Percentiles rank a stretch among this genome's conserved stretches.
Conservation (phyloP, 73 alveolate genomes). For the Effrenium voratum region DNA sequence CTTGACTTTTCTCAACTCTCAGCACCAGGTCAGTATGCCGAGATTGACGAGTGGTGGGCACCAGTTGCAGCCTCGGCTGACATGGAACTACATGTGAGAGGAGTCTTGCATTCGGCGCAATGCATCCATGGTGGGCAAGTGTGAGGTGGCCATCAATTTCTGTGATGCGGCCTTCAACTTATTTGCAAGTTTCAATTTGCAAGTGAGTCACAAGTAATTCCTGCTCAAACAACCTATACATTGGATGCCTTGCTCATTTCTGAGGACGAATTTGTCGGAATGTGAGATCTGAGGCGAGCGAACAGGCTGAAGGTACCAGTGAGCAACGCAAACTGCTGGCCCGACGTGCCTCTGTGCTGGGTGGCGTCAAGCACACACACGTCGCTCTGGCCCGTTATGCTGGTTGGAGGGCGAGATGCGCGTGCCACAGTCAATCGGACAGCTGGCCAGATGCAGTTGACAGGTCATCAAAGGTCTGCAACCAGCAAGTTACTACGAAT, state of each 20-base stretch:
- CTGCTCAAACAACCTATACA: too few species aligned
- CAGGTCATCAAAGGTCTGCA: conserved; percentile 69
- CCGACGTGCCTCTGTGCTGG: conserved; percentile 44
- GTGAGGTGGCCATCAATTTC: too few species aligned
- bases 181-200: too few species aligned
- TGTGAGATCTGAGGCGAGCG: too few species aligned
- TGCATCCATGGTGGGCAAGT: too few species aligned
- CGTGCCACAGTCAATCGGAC: background rate
- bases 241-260: too few species aligned
- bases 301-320: too few species aligned
- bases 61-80: background rate
- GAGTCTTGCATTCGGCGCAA: too few species aligned
- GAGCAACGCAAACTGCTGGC: background rate
- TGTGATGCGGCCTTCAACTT: too few species aligned
- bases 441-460: background rate
- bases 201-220: too few species aligned
- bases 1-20: background rate
- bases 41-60: conserved; percentile 26
- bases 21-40: conserved; percentile 47
- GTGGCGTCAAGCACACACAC: conserved; percentile 42
- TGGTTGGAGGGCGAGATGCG: background rate
- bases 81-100: too few species aligned
- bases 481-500: conserved; percentile 60
- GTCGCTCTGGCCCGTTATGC: background rate
- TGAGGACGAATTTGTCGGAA: too few species aligned